Evolutionary conservation across 768 basidiomycete genomes (phyloP).

Genomic region (Serendipita vermifera): DNA sequence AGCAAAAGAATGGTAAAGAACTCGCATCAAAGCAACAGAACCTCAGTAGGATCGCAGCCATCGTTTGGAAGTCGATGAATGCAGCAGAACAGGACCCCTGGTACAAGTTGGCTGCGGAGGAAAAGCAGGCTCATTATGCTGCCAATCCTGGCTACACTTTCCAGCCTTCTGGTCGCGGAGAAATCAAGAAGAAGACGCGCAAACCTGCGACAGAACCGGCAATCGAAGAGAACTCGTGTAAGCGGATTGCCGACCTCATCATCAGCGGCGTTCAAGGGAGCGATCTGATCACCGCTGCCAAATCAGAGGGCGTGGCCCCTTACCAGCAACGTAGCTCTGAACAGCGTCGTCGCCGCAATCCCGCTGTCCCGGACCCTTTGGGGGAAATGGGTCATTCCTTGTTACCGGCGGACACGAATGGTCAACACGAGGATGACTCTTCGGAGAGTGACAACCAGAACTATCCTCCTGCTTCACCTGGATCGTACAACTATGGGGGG

Average conservation of each 20-base stretch:
- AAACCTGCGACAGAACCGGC: conserved; percentile 1
- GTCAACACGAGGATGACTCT: not conserved
- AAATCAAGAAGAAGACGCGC: conserved; percentile 2
- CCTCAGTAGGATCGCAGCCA: conserved; percentile 1
- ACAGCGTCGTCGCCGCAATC: conserved; percentile 2
- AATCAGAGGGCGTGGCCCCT: not conserved
- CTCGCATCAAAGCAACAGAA: conserved; percentile 5
- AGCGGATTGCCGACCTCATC: conserved; percentile 1
- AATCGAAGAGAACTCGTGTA: conserved; percentile 5
- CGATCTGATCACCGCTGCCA: not conserved
- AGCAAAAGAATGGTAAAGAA: conserved; percentile 9
- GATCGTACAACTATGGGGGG: not conserved
- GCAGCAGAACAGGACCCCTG: conserved; percentile 2
- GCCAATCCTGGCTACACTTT: conserved; percentile 8
- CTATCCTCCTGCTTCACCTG: not conserved
- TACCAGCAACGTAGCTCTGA: not conserved
- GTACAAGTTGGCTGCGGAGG: conserved; percentile 6
- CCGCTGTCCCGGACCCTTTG: not conserved
- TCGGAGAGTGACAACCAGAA: not conserved
- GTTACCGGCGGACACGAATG: too few relatives aligned
- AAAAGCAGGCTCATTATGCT: conserved; percentile 2
- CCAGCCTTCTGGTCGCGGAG: not conserved
- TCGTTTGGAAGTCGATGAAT: conserved; percentile 8
- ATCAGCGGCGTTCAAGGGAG: conserved; percentile 2
- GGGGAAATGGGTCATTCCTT: not conserved